These are phyloP conservation scores for Coprinopsis sp. DNA, from an alignment of 768 basidiomycete species.

Conservation along the genomic window DNA sequence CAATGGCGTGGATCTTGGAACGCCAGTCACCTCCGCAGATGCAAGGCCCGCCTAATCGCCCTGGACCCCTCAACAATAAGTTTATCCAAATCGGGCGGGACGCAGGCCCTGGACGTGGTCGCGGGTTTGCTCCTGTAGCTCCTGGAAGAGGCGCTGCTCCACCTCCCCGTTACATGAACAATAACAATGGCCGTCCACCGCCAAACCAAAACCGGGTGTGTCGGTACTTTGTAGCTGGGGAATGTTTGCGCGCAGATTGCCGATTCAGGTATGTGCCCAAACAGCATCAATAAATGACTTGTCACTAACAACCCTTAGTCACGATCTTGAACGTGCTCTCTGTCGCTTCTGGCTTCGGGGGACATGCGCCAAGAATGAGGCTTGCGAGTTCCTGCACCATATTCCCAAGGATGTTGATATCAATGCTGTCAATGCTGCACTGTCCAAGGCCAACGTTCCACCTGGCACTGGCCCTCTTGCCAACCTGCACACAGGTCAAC, in stretches of 20 bases:
- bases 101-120: slow-evolving; percentile 36
- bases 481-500: slow-evolving; percentile 33
- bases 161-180: too few species aligned
- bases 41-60: slow-evolving; percentile 14
- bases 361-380: slow-evolving; percentile 93
- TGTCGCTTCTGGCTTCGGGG: slow-evolving; percentile 98
- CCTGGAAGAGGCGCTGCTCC: slow-evolving; percentile 31
- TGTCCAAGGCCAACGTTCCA: slow-evolving; percentile 62
- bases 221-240: slow-evolving; percentile 93
- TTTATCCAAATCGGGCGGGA: slow-evolving; percentile 60
- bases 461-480: slow-evolving; percentile 35
- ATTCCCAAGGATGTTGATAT: slow-evolving; percentile 85
- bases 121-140: slow-evolving; percentile 28
- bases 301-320: slow-evolving; percentile 41
- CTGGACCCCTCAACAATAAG: slow-evolving; percentile 42
- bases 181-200: slow-evolving; percentile 51
- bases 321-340: slow-evolving; percentile 90
- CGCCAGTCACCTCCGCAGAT: slow-evolving; percentile 45
- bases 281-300: too few species aligned
- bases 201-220: slow-evolving; percentile 79
- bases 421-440: slow-evolving; percentile 57
- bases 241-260: slow-evolving; percentile 94
- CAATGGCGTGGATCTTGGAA: slow-evolving; percentile 93
- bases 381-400: slow-evolving; percentile 94
- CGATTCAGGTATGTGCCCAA: slow-evolving; percentile 96